These are phyloP conservation scores for Cucurbita pepo DNA, from an alignment of 306 rosid genomes.

Conservation along the genomic window DNA sequence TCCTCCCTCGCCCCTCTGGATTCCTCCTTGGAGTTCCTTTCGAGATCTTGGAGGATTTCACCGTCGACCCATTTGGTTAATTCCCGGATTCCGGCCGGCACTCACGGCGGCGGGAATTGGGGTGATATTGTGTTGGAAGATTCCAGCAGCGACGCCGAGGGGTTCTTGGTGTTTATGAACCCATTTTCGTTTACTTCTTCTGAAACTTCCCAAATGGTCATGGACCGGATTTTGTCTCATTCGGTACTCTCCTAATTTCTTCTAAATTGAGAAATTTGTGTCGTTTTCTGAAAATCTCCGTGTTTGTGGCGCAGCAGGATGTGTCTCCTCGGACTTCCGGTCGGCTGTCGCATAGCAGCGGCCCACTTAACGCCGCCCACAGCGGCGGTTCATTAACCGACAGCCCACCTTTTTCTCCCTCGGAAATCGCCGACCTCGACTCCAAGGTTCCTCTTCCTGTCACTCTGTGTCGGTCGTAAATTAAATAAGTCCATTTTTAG, in stretches of 20 bases:
- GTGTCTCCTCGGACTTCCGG: conserved; percentile 89
- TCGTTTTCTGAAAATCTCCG: neutral
- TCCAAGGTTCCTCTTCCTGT: conserved; percentile 35
- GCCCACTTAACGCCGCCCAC: conserved; percentile 79
- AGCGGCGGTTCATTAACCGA: conserved; percentile 59
- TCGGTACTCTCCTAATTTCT: conserved; percentile 28
- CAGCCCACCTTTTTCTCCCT: conserved; percentile 85
- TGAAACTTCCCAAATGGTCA: conserved; percentile 76
- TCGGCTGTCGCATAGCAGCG: conserved; percentile 82
- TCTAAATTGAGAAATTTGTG: neutral
- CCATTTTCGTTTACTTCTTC: conserved; percentile 77
- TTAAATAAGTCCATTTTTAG: no score
- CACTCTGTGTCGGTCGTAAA: neutral
- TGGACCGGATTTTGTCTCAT: conserved; percentile 90
- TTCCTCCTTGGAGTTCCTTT: conserved; percentile 86
- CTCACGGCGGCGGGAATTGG: neutral
- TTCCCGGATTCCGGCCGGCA: conserved; percentile 14
- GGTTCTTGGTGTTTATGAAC: conserved; percentile 45
- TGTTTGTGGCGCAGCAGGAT: conserved; percentile 36
- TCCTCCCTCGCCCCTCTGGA: conserved; percentile 63
- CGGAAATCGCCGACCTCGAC: conserved; percentile 49
- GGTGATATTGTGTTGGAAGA: conserved; percentile 39
- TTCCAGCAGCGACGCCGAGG: conserved; percentile 33
- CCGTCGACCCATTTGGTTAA: conserved; percentile 19
- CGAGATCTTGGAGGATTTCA: conserved; percentile 85